phyloP scores from a whole-genome alignment of 768 basidiomycete species.

The Leccinum aurantiacum region DNA sequence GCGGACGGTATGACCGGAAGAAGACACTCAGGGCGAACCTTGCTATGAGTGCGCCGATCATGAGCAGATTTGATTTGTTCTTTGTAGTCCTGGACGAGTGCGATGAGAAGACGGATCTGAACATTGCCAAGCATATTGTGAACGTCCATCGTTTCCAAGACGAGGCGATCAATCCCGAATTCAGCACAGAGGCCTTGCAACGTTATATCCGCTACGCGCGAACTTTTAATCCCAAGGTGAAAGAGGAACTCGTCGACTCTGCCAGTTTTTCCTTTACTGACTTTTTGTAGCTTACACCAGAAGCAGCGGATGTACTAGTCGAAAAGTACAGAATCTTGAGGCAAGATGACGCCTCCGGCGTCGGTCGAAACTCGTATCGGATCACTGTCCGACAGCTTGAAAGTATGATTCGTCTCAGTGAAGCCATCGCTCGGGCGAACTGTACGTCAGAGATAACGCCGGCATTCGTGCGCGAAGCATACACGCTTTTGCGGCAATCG shows the following conservation, averaged over 20 bases:
- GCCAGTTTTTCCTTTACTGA: slow-evolving; percentile 7
- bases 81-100: slow-evolving; percentile 98
- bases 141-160: slow-evolving; percentile 96
- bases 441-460: slow-evolving; percentile 97
- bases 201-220: slow-evolving; percentile 96
- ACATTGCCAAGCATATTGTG: slow-evolving; percentile 95
- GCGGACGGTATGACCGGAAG: slow-evolving; percentile 95
- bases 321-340: slow-evolving; percentile 92
- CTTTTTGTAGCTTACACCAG: slow-evolving; percentile 73
- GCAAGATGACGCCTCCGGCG: slow-evolving; percentile 89
- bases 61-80: slow-evolving; percentile 98
- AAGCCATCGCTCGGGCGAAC: slow-evolving; percentile 96
- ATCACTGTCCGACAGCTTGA: slow-evolving; percentile 98
- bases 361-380: slow-evolving; percentile 88
- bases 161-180: slow-evolving; percentile 93
- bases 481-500: slow-evolving; percentile 88
- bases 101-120: slow-evolving; percentile 86
- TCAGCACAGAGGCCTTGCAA: slow-evolving; percentile 94
- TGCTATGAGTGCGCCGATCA: slow-evolving; percentile 97
- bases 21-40: slow-evolving; percentile 89
- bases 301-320: slow-evolving; percentile 89
- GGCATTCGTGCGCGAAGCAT: slow-evolving; percentile 93
- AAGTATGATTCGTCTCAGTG: slow-evolving; percentile 96
- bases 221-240: slow-evolving; percentile 96
- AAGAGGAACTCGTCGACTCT: not conserved